Base-by-base conservation (phyloP, 306 rosid genomes). In the Lupinus albus region DNA sequence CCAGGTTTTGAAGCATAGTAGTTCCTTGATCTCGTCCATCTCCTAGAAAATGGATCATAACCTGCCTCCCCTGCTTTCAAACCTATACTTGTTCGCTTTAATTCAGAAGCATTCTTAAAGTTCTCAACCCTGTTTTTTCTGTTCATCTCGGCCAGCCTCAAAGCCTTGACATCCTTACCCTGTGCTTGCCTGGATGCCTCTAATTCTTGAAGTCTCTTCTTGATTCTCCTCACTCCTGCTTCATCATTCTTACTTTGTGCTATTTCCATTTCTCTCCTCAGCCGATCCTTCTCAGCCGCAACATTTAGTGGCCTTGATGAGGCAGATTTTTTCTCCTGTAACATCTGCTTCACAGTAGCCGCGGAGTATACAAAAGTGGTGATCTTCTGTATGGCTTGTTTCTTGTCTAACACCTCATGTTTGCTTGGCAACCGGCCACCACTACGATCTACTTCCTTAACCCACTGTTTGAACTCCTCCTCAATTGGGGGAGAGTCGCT, bases 1-100 rank as follows among this genome's bases (percentile, higher is more conserved):
- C 89, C 95, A 5, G 91, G 91, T 33, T 80, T 85, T 39, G 84
- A 59, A 68, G 84, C 84, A 72, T 85, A 91, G 76, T 91, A 91
- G 71, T 91, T 91, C 78, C 87, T 91, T 28, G 97, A 91, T 76
- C 97, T 77, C 38, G 97, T 91, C 97, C 97, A 91, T 79, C 97
- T 79, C 82, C 95, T 86, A 28, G 97, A 91, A 76, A 91, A 91
- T 42, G 97, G 97, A 80, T 91, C 97, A 72, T 91, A 91, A 52
- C 97, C 97, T 12, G 88, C 95, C 79, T 91, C 95, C 51, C 97
- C 97, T 1, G 92, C 92, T 83, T 79, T 91, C 79, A 91, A 78
- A 57, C 76, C 75, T 3, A 60, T 53, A 51, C 83, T 89, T 30
- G 72, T 33, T 5, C 90, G 88, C 72, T 80, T 88, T 44, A 84